Evolutionary conservation across 306 rosid species (phyloP).

Genomic region (Acmispon strigosus): DNA sequence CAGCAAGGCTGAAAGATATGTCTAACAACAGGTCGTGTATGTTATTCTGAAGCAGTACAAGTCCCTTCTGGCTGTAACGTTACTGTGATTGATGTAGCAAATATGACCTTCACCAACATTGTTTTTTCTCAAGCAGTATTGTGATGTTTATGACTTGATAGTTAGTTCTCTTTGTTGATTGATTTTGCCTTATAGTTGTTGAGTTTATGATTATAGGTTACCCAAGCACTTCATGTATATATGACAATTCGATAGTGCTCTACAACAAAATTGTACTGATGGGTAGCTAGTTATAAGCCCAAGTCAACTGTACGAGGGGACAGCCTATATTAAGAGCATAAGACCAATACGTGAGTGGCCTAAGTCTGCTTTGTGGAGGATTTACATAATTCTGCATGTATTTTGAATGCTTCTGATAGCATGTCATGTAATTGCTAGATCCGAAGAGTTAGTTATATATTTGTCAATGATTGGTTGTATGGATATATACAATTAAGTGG

Average conservation of each 20-base stretch:
- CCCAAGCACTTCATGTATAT: constrained; percentile 11
- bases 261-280: constrained; percentile 17
- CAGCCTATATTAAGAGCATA: no score
- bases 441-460: no score
- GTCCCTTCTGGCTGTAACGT: constrained; percentile 28
- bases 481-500: no score
- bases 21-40: constrained; percentile 23
- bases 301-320: no score
- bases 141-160: constrained; percentile 30
- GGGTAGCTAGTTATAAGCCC: not conserved
- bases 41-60: constrained; percentile 16
- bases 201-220: constrained; percentile 18
- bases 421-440: no score
- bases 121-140: constrained; percentile 25
- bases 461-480: no score
- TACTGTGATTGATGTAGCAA: constrained; percentile 30
- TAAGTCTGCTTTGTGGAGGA: no score
- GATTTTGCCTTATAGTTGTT: constrained; percentile 15
- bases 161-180: constrained; percentile 9
- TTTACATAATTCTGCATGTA: no score
- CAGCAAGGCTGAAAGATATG: constrained; percentile 28
- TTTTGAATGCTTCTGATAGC: no score
- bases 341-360: no score
- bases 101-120: constrained; percentile 35
- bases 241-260: constrained; percentile 15